These are phyloP conservation scores for Metschnikowia lochheadii DNA, from an alignment of 805 yeast species.

Conservation along the genomic window DNA sequence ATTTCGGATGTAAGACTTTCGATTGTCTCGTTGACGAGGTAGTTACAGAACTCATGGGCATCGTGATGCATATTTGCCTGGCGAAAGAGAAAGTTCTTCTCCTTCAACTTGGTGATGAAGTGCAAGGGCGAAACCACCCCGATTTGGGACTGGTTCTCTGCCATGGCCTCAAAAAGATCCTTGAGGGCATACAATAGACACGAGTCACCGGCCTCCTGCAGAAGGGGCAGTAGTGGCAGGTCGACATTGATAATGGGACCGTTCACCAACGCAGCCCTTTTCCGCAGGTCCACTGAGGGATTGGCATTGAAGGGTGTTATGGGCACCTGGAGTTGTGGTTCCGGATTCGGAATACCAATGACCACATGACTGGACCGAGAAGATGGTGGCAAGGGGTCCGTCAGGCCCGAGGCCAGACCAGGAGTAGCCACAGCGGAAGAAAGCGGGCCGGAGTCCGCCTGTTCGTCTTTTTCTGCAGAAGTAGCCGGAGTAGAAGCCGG, in stretches of 20 bases:
- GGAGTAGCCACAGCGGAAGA: conserved; percentile 30
- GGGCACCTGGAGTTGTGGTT: conserved; percentile 28
- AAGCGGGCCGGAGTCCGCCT: conserved; percentile 20
- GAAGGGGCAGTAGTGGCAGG: conserved; percentile 46
- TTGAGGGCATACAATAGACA: conserved; percentile 57
- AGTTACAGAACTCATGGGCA: conserved; percentile 94
- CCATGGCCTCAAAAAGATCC: conserved; percentile 81
- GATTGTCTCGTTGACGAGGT: conserved; percentile 62
- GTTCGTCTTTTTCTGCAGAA: conserved; percentile 23
- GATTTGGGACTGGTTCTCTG: conserved; percentile 59
- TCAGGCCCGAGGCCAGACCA: conserved; percentile 1
- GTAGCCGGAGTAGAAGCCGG: conserved; percentile 14
- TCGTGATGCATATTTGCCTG: conserved; percentile 92
- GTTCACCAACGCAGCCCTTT: conserved; percentile 66
- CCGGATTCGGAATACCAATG: conserved; percentile 41
- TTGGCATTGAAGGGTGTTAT: conserved; percentile 38
- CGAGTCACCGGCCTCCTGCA: conserved; percentile 28
- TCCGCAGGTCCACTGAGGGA: conserved; percentile 64
- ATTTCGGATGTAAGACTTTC: conserved; percentile 51
- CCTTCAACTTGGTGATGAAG: conserved; percentile 70
- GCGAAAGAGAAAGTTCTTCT: conserved; percentile 79
- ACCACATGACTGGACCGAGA: conserved; percentile 31
- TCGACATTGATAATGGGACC: conserved; percentile 88
- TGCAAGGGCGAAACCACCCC: conserved; percentile 85
- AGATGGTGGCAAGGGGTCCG: conserved; percentile 23